Percentiles rank a stretch among this genome's conserved stretches.
These are phyloP conservation scores for Sutorius eximius DNA, from an alignment of 1,284 basidiomycete species.

Conservation along the genomic window DNA sequence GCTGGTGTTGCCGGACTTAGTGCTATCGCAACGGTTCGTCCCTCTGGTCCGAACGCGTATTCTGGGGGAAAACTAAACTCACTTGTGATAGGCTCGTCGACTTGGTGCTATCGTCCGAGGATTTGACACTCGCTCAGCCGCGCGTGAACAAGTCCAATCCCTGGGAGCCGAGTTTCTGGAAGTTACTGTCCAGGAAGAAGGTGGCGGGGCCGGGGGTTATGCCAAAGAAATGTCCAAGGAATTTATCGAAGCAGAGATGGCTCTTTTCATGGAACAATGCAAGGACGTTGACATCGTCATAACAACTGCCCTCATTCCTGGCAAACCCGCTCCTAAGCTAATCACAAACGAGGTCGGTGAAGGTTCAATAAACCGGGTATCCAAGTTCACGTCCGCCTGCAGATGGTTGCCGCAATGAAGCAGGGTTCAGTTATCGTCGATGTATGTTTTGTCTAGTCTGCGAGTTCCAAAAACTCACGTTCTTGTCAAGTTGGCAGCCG, in stretches of 20 bases:
- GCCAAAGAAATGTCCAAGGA: conserved; percentile 91
- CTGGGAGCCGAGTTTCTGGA: conserved; percentile 86
- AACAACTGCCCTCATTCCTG: conserved; percentile 82
- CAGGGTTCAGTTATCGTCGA: conserved; percentile 86
- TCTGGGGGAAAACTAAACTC: background rate
- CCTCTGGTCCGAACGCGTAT: background rate
- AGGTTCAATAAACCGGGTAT: background rate
- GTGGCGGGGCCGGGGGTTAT: conserved; percentile 77
- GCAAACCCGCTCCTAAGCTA: conserved; percentile 79
- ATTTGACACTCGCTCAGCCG: conserved; percentile 81
- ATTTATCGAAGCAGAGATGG: conserved; percentile 87
- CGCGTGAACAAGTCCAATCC: conserved; percentile 83
- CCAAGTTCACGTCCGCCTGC: conserved; percentile 13
- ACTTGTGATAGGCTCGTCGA: conserved; percentile 57
- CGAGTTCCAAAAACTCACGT: conserved; percentile 15
- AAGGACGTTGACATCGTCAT: conserved; percentile 86
- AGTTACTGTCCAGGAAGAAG: conserved; percentile 75
- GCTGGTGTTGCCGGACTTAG: conserved; percentile 84
- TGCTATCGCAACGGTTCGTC: conserved; percentile 74
- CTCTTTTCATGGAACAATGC: conserved; percentile 80
- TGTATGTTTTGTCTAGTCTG: conserved; percentile 25
- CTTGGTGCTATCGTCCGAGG: conserved; percentile 84
- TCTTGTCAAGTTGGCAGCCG: conserved; percentile 57
- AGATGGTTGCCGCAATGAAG: conserved; percentile 84
- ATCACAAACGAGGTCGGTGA: conserved; percentile 62